Evolutionary conservation across 805 yeast species (phyloP), one percentile per base, ranked within the genome.

Genomic region (Saccharomycopsis fermentans): DNA sequence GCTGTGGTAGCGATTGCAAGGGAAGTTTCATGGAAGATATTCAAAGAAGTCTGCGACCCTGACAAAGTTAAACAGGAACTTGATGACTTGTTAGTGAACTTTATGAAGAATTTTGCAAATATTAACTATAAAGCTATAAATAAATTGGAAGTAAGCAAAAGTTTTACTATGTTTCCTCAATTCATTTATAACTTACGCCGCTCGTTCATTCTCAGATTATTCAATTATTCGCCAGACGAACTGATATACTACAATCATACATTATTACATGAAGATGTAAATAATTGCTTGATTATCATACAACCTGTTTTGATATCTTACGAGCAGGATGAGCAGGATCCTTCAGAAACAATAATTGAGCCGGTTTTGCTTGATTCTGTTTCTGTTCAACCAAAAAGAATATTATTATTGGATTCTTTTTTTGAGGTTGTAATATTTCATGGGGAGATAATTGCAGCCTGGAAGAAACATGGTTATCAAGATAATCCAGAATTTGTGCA

Each of bases 151-250:
- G 77, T 94, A 64, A 82, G 91, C 1, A 90, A 86, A 60, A 86
- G 86, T 69, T 91, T 90, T 71, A 82, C 90, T 51, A 76, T 92
- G 69, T 87, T 89, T 69, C 99, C 99, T 29, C 99, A 94, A 73
- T 95, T 94, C 68, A 86, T 94, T 73, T 94, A 87, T 75, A 95
- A 94, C 70, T 78, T 94, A 73, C 87, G 99, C 75, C 85, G 99
- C 71, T 90, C 97, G 1, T 98, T 92, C 73, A 91, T 94, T 71
- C 76, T 94, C 70, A 96, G 90, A 71, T 96, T 92, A 52, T 94
- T 94, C 79, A 94, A 94, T 74, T 91, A 91, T 73, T 94, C 99
- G 5, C 99, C 99, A 1, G 99, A 94, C 76, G 99, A 94, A 76
- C 90, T 98, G 51, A 96, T 97, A 40, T 94, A 91, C 73, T 90